A percentile compares a stretch with the other conserved stretches of the same genome.
Evolutionary conservation across 192 early-diverging fungal genomes (phyloP).

Genomic region (Gigaspora rosea): DNA sequence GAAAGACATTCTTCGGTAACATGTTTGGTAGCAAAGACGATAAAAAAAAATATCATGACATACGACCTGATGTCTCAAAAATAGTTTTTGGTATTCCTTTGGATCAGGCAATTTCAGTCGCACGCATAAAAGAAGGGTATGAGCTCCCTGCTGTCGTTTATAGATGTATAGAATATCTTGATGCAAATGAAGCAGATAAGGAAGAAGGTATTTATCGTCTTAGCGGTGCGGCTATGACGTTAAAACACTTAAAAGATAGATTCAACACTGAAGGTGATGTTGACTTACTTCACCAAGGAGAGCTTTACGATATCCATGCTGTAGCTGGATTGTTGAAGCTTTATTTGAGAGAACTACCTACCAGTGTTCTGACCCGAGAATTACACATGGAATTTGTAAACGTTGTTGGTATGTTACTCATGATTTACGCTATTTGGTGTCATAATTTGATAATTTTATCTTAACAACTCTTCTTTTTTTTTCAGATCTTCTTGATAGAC

Average conservation of each 20-base stretch:
- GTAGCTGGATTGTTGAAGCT: conserved; percentile 91
- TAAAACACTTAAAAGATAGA: conserved; percentile 74
- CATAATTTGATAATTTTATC: background rate
- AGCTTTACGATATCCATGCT: conserved; percentile 90
- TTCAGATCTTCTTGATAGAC: conserved; percentile 75
- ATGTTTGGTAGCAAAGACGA: conserved; percentile 32
- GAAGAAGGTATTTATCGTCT: conserved; percentile 97
- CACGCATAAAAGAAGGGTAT: conserved; percentile 73
- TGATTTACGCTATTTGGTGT: background rate
- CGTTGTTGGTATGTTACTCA: conserved; percentile 63
- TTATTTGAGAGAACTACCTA: conserved; percentile 87
- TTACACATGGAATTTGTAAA: conserved; percentile 81
- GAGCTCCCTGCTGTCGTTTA: conserved; percentile 90
- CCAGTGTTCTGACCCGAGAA: conserved; percentile 87
- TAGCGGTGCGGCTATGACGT: conserved; percentile 73
- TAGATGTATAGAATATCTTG: conserved; percentile 95
- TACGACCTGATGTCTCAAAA: conserved; percentile 18
- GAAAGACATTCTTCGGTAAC: conserved; percentile 31
- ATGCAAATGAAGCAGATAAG: conserved; percentile 81
- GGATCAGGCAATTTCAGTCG: conserved; percentile 73
- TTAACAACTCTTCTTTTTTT: background rate
- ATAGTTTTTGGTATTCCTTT: conserved; percentile 86
- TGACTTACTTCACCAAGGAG: conserved; percentile 58
- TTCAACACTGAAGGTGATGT: conserved; percentile 87
- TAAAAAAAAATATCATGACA: conserved; percentile 33